These are phyloP conservation scores for Suillus hirtellus DNA, from an alignment of 768 basidiomycete species.

Conservation along the genomic window DNA sequence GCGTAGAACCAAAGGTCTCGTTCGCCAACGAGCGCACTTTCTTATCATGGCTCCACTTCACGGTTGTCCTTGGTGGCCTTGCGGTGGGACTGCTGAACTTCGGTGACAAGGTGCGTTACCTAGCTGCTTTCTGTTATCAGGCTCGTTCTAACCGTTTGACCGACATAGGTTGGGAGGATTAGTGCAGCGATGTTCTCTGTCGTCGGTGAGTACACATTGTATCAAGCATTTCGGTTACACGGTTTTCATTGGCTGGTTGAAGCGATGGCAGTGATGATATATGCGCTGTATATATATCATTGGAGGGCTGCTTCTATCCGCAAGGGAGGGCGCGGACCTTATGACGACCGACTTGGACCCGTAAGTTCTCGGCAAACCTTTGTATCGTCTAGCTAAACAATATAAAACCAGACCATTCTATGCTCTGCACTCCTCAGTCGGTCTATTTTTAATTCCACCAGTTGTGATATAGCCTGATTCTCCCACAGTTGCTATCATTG, in stretches of 20 bases:
- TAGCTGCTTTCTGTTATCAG: background rate
- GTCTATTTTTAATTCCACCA: conserved; percentile 18
- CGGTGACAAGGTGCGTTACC: conserved; percentile 77
- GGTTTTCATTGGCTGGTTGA: conserved; percentile 17
- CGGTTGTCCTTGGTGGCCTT: conserved; percentile 94
- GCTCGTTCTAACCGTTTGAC: conserved; percentile 5
- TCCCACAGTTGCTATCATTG: conserved; percentile 70
- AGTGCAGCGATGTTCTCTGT: conserved; percentile 95
- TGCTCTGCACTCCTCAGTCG: conserved; percentile 80
- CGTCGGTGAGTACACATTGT: conserved; percentile 64
- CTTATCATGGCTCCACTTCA: conserved; percentile 98
- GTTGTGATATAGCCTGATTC: background rate
- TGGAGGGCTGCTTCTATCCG: conserved; percentile 95
- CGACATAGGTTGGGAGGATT: conserved; percentile 81
- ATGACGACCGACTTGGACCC: conserved; percentile 94
- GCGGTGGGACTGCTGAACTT: conserved; percentile 97
- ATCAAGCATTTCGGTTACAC: background rate
- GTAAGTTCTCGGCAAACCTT: conserved; percentile 52
- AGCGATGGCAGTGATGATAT: conserved; percentile 98
- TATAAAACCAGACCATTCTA: conserved; percentile 62
- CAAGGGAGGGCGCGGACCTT: conserved; percentile 87
- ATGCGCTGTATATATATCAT: conserved; percentile 93
- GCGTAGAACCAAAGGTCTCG: conserved; percentile 93
- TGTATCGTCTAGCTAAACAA: conserved; percentile 15
- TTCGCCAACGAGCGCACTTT: conserved; percentile 96